Conservation (phyloP, 1,139 yeast species). For the Suhomyces coccinellae region DNA sequence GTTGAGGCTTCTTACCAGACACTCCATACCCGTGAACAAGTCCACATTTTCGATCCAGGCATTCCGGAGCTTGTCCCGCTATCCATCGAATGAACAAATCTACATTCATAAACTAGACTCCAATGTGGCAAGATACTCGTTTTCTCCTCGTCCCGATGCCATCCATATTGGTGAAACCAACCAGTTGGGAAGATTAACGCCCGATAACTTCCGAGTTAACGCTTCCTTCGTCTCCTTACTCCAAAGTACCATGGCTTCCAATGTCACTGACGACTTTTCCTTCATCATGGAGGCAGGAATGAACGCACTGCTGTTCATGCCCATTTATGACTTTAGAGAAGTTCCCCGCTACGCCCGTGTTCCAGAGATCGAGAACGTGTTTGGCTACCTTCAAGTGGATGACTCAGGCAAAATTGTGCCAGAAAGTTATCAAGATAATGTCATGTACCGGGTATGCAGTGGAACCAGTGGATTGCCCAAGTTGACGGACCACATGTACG, state of each 20-base stretch:
- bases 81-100: slow-evolving; percentile 26
- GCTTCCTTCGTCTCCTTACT: slow-evolving; percentile 30
- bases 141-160: slow-evolving; percentile 36
- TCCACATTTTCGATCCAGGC: background rate
- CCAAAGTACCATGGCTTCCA: slow-evolving; percentile 26
- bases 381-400: slow-evolving; percentile 70
- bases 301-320: slow-evolving; percentile 59
- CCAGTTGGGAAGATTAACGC: slow-evolving; percentile 18
- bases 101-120: slow-evolving; percentile 22
- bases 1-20: background rate
- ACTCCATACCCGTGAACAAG: background rate
- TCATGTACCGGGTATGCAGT: slow-evolving; percentile 59
- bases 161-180: slow-evolving; percentile 29
- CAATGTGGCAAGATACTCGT: slow-evolving; percentile 22
- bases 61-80: slow-evolving; percentile 2
- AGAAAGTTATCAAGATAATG: slow-evolving; percentile 58
- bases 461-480: slow-evolving; percentile 54
- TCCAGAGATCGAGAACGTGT: slow-evolving; percentile 70
- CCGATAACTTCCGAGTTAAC: slow-evolving; percentile 29
- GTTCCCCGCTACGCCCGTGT: slow-evolving; percentile 68
- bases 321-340: slow-evolving; percentile 69
- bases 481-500: slow-evolving; percentile 56
- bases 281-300: slow-evolving; percentile 64
- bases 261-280: slow-evolving; percentile 50
- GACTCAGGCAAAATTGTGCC: slow-evolving; percentile 54